These are phyloP conservation scores for Ustilago vetiveriae DNA, from an alignment of 1,284 basidiomycete species.

Conservation along the genomic window DNA sequence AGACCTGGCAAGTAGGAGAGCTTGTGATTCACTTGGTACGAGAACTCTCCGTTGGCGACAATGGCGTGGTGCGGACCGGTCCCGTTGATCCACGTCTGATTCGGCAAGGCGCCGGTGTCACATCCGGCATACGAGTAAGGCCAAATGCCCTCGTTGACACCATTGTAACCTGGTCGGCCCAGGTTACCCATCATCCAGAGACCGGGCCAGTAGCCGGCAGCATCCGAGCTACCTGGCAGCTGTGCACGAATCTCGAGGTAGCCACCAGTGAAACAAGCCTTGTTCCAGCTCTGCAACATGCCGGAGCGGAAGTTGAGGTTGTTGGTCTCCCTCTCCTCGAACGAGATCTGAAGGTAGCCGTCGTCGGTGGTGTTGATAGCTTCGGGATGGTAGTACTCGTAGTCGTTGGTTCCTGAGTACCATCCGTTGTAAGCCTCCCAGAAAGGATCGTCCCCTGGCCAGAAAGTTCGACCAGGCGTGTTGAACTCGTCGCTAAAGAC, in stretches of 20 bases:
- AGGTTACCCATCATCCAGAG: slow-evolving; percentile 65
- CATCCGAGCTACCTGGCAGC: slow-evolving; percentile 55
- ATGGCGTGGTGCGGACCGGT: slow-evolving; percentile 54
- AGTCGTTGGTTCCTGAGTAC: slow-evolving; percentile 52
- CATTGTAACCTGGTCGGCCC: slow-evolving; percentile 63
- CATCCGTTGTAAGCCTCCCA: slow-evolving; percentile 56
- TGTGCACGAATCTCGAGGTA: slow-evolving; percentile 61
- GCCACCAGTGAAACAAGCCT: slow-evolving; percentile 65
- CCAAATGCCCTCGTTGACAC: slow-evolving; percentile 65
- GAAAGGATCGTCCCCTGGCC: slow-evolving; percentile 60
- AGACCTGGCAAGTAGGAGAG: slow-evolving; percentile 40
- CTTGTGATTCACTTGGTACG: slow-evolving; percentile 22
- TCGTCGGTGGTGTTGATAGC: slow-evolving; percentile 57
- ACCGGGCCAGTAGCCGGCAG: slow-evolving; percentile 70
- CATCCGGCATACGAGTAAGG: slow-evolving; percentile 68
- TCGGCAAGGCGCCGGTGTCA: slow-evolving; percentile 59
- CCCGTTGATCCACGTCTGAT: slow-evolving; percentile 56
- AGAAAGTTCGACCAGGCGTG: slow-evolving; percentile 56
- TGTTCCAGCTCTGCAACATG: slow-evolving; percentile 63
- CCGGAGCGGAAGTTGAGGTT: slow-evolving; percentile 61
- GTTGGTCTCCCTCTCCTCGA: slow-evolving; percentile 52
- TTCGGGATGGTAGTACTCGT: slow-evolving; percentile 55
- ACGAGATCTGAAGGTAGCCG: slow-evolving; percentile 42
- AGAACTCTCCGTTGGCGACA: slow-evolving; percentile 22
- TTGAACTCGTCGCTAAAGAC: slow-evolving; percentile 63